A percentile compares a stretch with the other conserved stretches of the same genome.
Evolutionary conservation across 768 basidiomycete genomes (phyloP).

Genomic region (Multifurca ochricompacta): DNA sequence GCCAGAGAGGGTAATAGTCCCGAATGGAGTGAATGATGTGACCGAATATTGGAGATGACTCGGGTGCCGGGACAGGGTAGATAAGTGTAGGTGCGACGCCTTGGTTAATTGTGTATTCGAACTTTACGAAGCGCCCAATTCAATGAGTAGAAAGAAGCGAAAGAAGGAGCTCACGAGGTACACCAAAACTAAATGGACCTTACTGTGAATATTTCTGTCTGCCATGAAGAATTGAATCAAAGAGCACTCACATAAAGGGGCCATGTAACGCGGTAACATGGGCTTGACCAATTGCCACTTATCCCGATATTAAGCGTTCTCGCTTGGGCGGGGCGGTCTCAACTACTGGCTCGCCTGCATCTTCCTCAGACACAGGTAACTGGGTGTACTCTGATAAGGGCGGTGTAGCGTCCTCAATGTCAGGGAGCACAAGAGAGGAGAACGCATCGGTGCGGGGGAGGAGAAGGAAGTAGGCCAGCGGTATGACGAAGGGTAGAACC

Average conservation of each 20-base stretch:
- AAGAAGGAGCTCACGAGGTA: constrained; percentile 42
- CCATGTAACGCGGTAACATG: constrained; percentile 75
- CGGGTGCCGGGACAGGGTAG: constrained; percentile 70
- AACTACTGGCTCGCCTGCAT: constrained; percentile 20
- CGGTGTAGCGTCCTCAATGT: constrained; percentile 20
- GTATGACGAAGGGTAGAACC: constrained; percentile 78
- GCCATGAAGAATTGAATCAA: not conserved
- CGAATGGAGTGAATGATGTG: constrained; percentile 75
- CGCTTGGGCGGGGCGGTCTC: constrained; percentile 22
- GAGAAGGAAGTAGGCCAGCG: constrained; percentile 66
- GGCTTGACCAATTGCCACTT: constrained; percentile 81
- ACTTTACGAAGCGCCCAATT: constrained; percentile 35
- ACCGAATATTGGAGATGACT: constrained; percentile 54
- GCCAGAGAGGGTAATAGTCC: constrained; percentile 96
- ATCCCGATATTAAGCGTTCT: constrained; percentile 55
- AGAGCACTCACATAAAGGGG: constrained; percentile 72
- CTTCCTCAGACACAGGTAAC: constrained; percentile 27
- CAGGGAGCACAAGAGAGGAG: constrained; percentile 28
- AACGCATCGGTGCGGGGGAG: constrained; percentile 58
- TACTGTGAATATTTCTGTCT: not conserved
- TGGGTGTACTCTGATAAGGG: constrained; percentile 37
- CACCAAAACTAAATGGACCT: constrained; percentile 40
- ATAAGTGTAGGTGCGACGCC: constrained; percentile 87
- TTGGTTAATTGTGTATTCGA: constrained; percentile 89
- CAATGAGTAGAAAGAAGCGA: constrained; percentile 2